Evolutionary conservation across 441 rosid genomes (phyloP), one percentile per base, ranked within the genome.

Genomic region (Pelargonium myrrhifolium): DNA sequence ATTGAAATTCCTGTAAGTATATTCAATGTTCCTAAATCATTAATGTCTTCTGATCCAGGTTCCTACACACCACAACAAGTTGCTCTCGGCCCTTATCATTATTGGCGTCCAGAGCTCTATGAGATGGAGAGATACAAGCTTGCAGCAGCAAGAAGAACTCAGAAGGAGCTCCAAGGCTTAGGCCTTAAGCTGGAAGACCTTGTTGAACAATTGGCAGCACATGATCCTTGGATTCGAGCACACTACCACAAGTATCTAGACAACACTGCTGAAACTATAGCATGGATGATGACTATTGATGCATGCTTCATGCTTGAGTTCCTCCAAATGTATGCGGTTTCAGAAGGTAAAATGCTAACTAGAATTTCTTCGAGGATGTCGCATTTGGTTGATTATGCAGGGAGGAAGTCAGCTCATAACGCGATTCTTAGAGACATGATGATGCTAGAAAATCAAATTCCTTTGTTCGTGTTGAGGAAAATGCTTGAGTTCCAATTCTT

Each of bases 251-350:
- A 73, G 70, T 82, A 74, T 43, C 74, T 89, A 1, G 77, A 73
- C 62, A 67, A 83, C 35, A 81, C 72, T 2, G 66, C 75, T 0
- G 90, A 86, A 59, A 88, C 87, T 22, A 67, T 92, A 45, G 82
- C 84, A 14, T 92, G 96, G 96, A 88, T 92, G 79, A 85, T 89
- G 98, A 93, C 87, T 0, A 72, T 88, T 24, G 94, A 85, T 64
- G 84, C 88, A 0, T 81, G 87, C 0, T 86, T 91, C 74, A 59
- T 90, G 83, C 81, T 89, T 0, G 92, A 91, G 79, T 85, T 89
- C 72, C 80, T 89, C 60, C 86, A 83, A 60, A 55, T 79, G 22
- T 83, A 71, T 9, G 69, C 79, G 14, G 6, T 74, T 20, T 60
- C 66, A 75, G 79, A 82, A 37, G 83, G 82, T 0, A 72, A 65